These are phyloP conservation scores for Tuber umbilicatum DNA, from an alignment of 495 filamentous ascomycete genomes.

Conservation along the genomic window DNA sequence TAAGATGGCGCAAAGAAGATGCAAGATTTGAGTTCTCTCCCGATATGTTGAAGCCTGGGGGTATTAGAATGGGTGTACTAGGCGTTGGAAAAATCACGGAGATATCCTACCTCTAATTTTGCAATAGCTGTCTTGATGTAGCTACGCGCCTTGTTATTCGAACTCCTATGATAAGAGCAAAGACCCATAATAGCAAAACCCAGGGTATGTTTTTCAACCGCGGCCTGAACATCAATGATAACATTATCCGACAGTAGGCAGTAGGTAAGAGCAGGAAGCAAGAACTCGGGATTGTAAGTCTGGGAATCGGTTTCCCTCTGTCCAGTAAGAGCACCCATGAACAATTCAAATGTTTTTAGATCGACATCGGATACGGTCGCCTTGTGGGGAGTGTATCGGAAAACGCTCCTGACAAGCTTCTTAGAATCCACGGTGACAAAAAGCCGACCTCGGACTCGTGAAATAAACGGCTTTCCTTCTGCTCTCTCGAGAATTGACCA, in stretches of 20 bases:
- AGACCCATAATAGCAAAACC: constrained; percentile 35
- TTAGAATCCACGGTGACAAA: constrained; percentile 30
- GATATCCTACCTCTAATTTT: constrained; percentile 30
- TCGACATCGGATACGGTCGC: constrained; percentile 2
- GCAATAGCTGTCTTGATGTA: constrained; percentile 25
- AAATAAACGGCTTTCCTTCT: constrained; percentile 31
- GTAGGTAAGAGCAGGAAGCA: constrained; percentile 36
- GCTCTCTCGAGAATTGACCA: constrained; percentile 35
- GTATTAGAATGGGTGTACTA: constrained; percentile 58
- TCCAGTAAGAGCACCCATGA: constrained; percentile 14
- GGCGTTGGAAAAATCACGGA: constrained; percentile 6
- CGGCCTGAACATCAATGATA: constrained; percentile 24
- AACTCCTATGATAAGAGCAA: constrained; percentile 22
- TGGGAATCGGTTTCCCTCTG: constrained; percentile 13
- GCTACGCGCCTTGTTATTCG: constrained; percentile 26
- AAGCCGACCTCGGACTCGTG: constrained; percentile 30
- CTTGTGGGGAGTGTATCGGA: constrained; percentile 22
- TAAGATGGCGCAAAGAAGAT: constrained; percentile 68
- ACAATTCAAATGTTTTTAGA: constrained; percentile 15
- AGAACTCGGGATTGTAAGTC: constrained; percentile 35
- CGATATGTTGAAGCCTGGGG: constrained; percentile 64
- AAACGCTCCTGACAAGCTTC: constrained; percentile 29
- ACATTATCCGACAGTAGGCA: constrained; percentile 21
- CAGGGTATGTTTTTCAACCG: constrained; percentile 34
- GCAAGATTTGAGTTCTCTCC: constrained; percentile 67